phyloP scores from a whole-genome alignment of 768 basidiomycete genomes.

The Pilatotrama ljubarskyi region DNA sequence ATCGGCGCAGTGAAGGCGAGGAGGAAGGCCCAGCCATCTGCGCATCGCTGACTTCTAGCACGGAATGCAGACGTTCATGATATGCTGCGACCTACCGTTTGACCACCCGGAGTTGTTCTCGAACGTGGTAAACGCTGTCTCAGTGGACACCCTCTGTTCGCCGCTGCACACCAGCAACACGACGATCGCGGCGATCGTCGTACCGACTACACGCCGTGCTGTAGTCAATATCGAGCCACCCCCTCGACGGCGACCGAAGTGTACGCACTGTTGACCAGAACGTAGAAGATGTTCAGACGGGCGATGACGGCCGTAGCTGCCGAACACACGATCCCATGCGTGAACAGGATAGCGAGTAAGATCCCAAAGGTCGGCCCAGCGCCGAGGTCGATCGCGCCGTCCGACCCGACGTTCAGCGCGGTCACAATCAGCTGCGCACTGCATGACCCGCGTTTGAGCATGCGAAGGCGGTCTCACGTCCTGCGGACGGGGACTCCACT shows the following conservation, averaged over 20 bases:
- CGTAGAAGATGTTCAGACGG: conserved; percentile 70
- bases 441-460: neutral
- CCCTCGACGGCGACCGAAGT: no score
- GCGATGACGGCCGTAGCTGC: conserved; percentile 66
- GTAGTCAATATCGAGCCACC: no score
- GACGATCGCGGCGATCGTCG: conserved; percentile 63
- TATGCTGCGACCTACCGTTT: conserved; percentile 53
- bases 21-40: conserved; percentile 75
- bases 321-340: conserved; percentile 70
- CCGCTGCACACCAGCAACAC: conserved; percentile 58
- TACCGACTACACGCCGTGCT: conserved; percentile 59
- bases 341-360: conserved; percentile 59
- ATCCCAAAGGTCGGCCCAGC: conserved; percentile 71
- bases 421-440: conserved; percentile 79
- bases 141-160: conserved; percentile 57
- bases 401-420: conserved; percentile 60
- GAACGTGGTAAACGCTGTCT: conserved; percentile 65
- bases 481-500: no score
- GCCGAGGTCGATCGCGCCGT: conserved; percentile 52
- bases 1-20: conserved; percentile 72
- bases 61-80: no score
- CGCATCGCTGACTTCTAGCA: neutral
- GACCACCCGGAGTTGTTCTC: conserved; percentile 74
- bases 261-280: conserved; percentile 61
- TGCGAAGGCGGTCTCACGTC: neutral